A percentile compares a stretch with the other conserved stretches of the same genome.
Evolutionary conservation across 2,329 filamentous ascomycete species (phyloP).

Genomic region (Cylindrodendrum hubeiense): DNA sequence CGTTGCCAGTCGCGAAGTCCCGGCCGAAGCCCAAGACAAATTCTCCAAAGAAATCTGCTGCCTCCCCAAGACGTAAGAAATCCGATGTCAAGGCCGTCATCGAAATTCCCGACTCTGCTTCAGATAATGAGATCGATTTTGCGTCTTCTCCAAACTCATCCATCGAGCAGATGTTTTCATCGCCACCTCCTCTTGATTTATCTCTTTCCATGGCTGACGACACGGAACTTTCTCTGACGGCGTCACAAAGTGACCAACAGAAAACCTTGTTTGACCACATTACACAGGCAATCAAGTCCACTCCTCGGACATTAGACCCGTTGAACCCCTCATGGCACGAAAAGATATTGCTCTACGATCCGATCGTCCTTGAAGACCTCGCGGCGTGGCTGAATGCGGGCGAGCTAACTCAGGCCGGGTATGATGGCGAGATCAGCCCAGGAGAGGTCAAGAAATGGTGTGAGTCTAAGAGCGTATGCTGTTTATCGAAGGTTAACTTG

Average conservation of each 20-base stretch:
- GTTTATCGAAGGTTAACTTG: conserved; percentile 74
- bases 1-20: conserved; percentile 4
- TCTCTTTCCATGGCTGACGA: conserved; percentile 59
- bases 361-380: conserved; percentile 88
- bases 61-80: conserved; percentile 33
- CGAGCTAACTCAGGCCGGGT: conserved; percentile 71
- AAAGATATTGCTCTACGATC: conserved; percentile 94
- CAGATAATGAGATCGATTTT: conserved; percentile 49
- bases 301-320: conserved; percentile 63
- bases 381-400: conserved; percentile 85
- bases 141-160: conserved; percentile 51
- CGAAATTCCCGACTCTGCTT: conserved; percentile 68
- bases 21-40: conserved; percentile 24
- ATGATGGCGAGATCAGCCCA: conserved; percentile 73
- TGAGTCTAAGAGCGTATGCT: conserved; percentile 87
- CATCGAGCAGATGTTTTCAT: conserved; percentile 57
- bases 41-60: conserved; percentile 24
- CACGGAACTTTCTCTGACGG: conserved; percentile 57
- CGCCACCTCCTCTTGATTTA: conserved; percentile 56
- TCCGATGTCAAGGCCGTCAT: conserved; percentile 37
- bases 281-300: conserved; percentile 64
- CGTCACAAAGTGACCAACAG: conserved; percentile 57
- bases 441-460: conserved; percentile 89
- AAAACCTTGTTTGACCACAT: conserved; percentile 64
- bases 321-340: conserved; percentile 82